These are phyloP conservation scores for Azolla pinnata DNA, from an alignment of 75 land plant species.

Conservation along the genomic window DNA sequence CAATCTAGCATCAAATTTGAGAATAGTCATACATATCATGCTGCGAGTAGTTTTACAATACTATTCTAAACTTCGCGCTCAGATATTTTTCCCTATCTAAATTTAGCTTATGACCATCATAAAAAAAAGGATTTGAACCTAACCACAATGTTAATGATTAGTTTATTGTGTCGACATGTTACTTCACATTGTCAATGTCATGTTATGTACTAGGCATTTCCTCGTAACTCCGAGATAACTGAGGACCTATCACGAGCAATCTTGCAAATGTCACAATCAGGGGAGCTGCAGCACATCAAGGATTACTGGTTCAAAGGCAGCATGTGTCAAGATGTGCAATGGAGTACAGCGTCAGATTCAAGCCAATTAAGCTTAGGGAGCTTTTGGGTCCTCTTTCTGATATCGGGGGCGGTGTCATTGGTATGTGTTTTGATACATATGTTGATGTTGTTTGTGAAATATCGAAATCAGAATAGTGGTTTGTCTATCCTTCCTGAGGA, in stretches of 20 bases:
- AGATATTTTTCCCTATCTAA: no score
- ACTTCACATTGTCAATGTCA: no score
- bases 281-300: conserved; percentile 61
- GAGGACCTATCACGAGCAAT: conserved; percentile 39
- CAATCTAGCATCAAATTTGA: no score
- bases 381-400: conserved; percentile 73
- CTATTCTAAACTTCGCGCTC: no score
- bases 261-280: conserved; percentile 49
- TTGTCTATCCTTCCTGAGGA: neutral
- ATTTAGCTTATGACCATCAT: no score
- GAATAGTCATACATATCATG: no score
- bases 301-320: conserved; percentile 52
- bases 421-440: conserved; percentile 49
- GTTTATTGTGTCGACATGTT: no score
- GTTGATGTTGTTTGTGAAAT: conserved; percentile 12
- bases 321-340: conserved; percentile 29
- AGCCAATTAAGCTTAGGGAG: conserved; percentile 43
- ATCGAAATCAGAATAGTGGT: neutral
- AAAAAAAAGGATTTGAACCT: no score
- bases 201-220: no score
- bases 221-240: conserved; percentile 35
- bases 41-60: no score
- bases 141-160: no score
- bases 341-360: conserved; percentile 30
- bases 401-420: conserved; percentile 53